Evolutionary conservation across 192 early-diverging fungal species (phyloP), one percentile per base, ranked within the genome.

Genomic region (Umbelopsis vinacea): DNA sequence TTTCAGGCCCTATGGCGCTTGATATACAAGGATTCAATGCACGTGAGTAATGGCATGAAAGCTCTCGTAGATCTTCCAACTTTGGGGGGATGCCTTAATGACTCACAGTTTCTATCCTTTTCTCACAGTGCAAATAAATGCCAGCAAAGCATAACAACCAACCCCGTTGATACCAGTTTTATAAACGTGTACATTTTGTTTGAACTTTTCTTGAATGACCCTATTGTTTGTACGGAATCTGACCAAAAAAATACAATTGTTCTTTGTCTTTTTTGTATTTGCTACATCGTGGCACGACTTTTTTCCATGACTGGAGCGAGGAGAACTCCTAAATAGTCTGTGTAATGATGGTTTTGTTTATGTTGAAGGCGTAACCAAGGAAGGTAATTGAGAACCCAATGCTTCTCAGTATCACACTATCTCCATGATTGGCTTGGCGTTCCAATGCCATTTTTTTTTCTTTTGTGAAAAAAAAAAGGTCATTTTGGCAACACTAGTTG

Each of bases 1-100:
- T 33, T 29, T 29, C 26, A 15, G 57, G 57, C 14, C 57, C 57
- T 29, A 37, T 63, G 57, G 26, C 57, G 33, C 37, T 63, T 63
- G 57, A 63, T 37, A 14, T 63, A 35, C 57, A 63, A 63, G 33
- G 57, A 29, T 63, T 63, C 14, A 35, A 63, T 63, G 57, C 57
- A 63, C 33, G 57, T 63, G 57, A 63, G 57, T 63, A 17, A 37
- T 63, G 33, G 14, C 53, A 22, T 23, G 22, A 14, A n/a, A 54
- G 24, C 23, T 29, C 29, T 54, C 0, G 53, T 26, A 22, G 53
- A 54, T 54, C 53, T 24, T 54, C 23, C 53, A 26, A 29, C 29
- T 29, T 54, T 2, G 4, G 22, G 9, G 23, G 53, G 26, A 24
- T 26, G 26, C 12, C 53, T 54, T 22, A 54, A 24, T 26, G 23